Conservation (phyloP, 2,329 filamentous ascomycete genomes). For the Exophiala sideris region DNA sequence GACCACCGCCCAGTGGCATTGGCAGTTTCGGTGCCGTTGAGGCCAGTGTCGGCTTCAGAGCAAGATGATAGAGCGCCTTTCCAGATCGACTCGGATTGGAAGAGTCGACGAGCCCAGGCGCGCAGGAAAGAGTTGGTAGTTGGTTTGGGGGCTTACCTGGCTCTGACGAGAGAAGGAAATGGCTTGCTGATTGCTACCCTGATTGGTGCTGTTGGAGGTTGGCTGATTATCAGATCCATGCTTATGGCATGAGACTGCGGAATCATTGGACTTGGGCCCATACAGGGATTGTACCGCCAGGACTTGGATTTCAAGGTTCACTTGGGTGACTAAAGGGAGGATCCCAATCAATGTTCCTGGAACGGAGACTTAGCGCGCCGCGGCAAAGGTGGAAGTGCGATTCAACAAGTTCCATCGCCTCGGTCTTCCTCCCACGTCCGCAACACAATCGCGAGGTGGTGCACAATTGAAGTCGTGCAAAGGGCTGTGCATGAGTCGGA, state of each 20-base stretch:
- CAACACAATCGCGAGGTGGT: too few relatives aligned
- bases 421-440: background rate
- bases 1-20: conserved; percentile 86
- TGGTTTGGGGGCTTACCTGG: conserved; percentile 56
- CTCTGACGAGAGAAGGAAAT: conserved; percentile 47
- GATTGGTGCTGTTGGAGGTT: conserved; percentile 36
- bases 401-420: conserved; percentile 8
- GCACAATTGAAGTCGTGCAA: too few relatives aligned
- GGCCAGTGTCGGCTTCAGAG: conserved; percentile 35
- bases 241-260: conserved; percentile 12
- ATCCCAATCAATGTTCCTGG: background rate
- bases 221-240: conserved; percentile 41
- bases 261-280: background rate
- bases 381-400: conserved; percentile 7
- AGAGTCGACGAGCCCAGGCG: conserved; percentile 50
- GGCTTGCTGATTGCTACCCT: conserved; percentile 39
- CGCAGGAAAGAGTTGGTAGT: conserved; percentile 58
- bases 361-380: background rate
- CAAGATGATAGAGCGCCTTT: conserved; percentile 47
- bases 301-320: too few relatives aligned
- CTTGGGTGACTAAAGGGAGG: too few relatives aligned
- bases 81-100: conserved; percentile 57
- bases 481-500: too few relatives aligned
- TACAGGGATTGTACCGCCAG: background rate
- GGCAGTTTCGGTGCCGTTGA: conserved; percentile 63